A percentile compares a stretch with the other conserved stretches of the same genome.
Conservation (phyloP, 257 asterid species). For the Asclepias syriaca region DNA sequence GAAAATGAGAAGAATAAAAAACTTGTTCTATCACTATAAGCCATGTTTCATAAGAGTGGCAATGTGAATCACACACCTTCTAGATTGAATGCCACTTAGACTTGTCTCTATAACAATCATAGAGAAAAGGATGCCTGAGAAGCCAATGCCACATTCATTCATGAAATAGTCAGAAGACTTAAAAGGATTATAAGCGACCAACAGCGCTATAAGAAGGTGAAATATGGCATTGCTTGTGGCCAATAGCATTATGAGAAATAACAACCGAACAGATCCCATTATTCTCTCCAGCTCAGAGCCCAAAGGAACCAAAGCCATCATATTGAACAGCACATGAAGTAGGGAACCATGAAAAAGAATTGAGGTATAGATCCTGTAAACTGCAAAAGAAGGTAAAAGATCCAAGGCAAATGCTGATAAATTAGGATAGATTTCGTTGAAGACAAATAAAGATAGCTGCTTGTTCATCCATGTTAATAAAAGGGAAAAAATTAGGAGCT, state of each 20-base stretch:
- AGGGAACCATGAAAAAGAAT: constrained; percentile 86
- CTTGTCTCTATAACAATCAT: constrained; percentile 96
- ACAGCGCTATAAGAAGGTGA: constrained; percentile 60
- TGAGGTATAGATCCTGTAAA: constrained; percentile 80
- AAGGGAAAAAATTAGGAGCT: constrained; percentile 7
- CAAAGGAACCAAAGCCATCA: constrained; percentile 95
- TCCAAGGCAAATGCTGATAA: not conserved
- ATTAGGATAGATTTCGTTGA: not conserved
- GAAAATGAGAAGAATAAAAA: not conserved
- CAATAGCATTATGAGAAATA: constrained; percentile 53
- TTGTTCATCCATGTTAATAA: not conserved
- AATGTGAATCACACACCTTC: constrained; percentile 50
- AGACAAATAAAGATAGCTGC: not conserved
- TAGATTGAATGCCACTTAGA: constrained; percentile 83
- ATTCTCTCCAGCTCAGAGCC: constrained; percentile 98
- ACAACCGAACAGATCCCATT: constrained; percentile 90
- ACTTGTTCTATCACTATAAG: not conserved
- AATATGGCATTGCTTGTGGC: constrained; percentile 80
- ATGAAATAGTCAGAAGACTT: constrained; percentile 35
- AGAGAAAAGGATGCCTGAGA: constrained; percentile 88
- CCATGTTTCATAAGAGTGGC: constrained; percentile 11
- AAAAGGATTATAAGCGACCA: constrained; percentile 66
- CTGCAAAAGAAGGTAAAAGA: constrained; percentile 35
- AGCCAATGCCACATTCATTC: constrained; percentile 91
- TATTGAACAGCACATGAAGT: constrained; percentile 87